Conservation (phyloP, 2,329 filamentous ascomycete species). For the Sporothrix mexicana region DNA sequence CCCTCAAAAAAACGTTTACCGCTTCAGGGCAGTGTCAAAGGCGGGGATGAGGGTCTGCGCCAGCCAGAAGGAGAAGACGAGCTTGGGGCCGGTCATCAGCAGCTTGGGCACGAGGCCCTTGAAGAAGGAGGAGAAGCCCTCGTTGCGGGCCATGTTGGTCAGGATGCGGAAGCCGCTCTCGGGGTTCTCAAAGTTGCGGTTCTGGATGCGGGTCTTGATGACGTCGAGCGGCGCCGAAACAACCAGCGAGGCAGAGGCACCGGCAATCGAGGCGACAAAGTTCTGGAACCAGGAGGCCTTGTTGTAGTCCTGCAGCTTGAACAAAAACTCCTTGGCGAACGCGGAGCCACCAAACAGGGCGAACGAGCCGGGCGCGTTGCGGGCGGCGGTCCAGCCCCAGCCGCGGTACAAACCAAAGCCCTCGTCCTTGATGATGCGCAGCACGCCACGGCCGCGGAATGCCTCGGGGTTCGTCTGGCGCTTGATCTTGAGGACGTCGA, state of each 20-base stretch:
- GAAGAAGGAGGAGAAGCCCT: slow-evolving; percentile 89
- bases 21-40: slow-evolving; percentile 62
- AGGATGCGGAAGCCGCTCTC: slow-evolving; percentile 93
- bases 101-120: slow-evolving; percentile 97
- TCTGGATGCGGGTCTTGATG: slow-evolving; percentile 98
- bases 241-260: slow-evolving; percentile 91
- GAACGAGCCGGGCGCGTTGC: slow-evolving; percentile 96
- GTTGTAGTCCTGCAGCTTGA: slow-evolving; percentile 92
- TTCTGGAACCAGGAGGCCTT: slow-evolving; percentile 92
- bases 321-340: slow-evolving; percentile 96
- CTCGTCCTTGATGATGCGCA: slow-evolving; percentile 90
- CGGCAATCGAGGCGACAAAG: slow-evolving; percentile 94
- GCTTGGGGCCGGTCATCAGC: slow-evolving; percentile 97
- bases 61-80: slow-evolving; percentile 99
- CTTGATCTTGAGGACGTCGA: slow-evolving; percentile 99
- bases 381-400: slow-evolving; percentile 95
- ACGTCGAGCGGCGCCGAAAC: slow-evolving; percentile 97
- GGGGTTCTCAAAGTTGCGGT: slow-evolving; percentile 97
- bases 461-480: slow-evolving; percentile 98
- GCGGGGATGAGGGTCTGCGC: slow-evolving; percentile 96
- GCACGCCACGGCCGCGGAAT: slow-evolving; percentile 89
- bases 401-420: slow-evolving; percentile 95
- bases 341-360: slow-evolving; percentile 97
- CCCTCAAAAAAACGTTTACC: too few species aligned
- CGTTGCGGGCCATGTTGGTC: slow-evolving; percentile 89